Evolutionary conservation across 2,329 filamentous ascomycete genomes (phyloP), one percentile per base, ranked within the genome.

Genomic region (Diaporthe citriasiana): DNA sequence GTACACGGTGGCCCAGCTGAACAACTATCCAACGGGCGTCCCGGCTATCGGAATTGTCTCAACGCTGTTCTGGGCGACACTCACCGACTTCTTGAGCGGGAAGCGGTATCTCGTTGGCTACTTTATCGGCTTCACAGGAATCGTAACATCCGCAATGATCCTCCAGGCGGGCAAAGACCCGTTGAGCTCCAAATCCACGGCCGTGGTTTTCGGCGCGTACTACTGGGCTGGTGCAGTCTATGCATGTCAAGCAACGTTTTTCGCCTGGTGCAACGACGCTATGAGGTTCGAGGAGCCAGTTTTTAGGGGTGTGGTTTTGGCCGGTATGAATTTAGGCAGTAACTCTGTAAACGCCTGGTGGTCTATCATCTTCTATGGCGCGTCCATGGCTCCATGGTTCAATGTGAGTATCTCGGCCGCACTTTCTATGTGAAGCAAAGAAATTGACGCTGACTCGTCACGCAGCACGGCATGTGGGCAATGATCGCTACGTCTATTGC

Each of bases 181-280:
- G 0, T 80, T 80, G 0, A 84, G 78, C 42, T 70, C 81, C 0
- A 66, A 63, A 0, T 87, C 86, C 3, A 92, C 89, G 0, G 79
- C 86, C 0, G 83, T 89, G 1, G 87, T 90, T 0, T 92, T 94
- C 75, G 91, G 81, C 0, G 91, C 91, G 5, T 94, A 93, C 77
- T 94, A 93, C 80, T 92, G 90, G 89, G 90, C 92, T 0, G 93
- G 93, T 0, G 85, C 88, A 4, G 90, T 93, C 0, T 94, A 94
- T 77, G 92, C 92, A 0, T 93, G 92, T 78, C 92, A 94, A 81
- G 92, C 93, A 0, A 93, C 90, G 0, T 94, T 94, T 77, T 94
- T 94, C 77, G 92, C 93, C 0, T 94, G 92, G 92, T 92, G 91
- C 30, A 94, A 94, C 77, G 92, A 94, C 78, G 89, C 90, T 2